These are phyloP conservation scores for Coprinopsis strossmayeri DNA, from an alignment of 768 basidiomycete species.

Conservation along the genomic window DNA sequence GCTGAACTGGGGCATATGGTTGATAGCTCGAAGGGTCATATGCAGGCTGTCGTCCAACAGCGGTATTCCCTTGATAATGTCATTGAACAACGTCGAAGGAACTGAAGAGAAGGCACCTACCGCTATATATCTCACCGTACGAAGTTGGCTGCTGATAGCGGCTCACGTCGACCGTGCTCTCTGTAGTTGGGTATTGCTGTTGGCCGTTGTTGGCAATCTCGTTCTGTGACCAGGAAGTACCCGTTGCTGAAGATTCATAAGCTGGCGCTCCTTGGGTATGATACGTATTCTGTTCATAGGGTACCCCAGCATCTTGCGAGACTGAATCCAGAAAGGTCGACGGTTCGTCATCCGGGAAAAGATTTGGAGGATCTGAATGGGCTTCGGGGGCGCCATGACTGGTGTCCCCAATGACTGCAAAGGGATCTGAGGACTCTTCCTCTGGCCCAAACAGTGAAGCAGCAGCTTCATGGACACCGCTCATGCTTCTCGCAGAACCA, in stretches of 20 bases:
- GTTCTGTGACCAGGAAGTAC: background rate
- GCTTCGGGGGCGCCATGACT: conserved; percentile 1
- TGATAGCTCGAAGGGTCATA: conserved; percentile 7
- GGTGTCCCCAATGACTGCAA: conserved; percentile 53
- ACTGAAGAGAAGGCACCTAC: background rate
- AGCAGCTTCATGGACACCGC: conserved; percentile 66
- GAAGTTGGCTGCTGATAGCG: background rate
- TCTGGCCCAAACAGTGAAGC: conserved; percentile 74
- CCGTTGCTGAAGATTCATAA: too few species aligned
- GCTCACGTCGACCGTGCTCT: background rate
- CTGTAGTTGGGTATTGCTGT: background rate
- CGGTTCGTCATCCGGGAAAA: conserved; percentile 1
- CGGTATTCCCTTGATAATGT: conserved; percentile 5
- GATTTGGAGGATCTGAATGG: background rate
- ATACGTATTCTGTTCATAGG: background rate
- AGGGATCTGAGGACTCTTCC: conserved; percentile 56
- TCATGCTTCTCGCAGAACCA: conserved; percentile 28
- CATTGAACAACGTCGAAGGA: background rate
- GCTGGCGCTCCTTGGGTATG: background rate
- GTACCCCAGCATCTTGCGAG: background rate
- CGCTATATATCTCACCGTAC: background rate
- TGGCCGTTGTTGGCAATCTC: background rate
- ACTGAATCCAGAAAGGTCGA: background rate
- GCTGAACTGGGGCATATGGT: conserved; percentile 5
- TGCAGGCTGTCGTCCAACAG: background rate